Conservation (phyloP, 2,329 filamentous ascomycete genomes). For the Penicillium crustosum region DNA sequence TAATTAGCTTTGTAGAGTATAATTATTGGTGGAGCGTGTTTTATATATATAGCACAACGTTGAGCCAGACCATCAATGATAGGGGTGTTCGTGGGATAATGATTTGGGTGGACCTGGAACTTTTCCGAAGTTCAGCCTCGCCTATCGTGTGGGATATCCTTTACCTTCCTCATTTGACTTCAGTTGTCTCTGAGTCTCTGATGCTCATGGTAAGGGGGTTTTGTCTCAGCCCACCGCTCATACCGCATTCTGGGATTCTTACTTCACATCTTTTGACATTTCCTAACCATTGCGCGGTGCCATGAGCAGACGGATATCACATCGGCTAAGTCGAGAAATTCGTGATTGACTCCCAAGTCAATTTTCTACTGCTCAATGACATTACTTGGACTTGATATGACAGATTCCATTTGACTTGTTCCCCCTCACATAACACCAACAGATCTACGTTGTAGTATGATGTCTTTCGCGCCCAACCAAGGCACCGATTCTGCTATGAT, state of each 20-base stretch:
- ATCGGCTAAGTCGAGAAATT: not conserved
- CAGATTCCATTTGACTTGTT: not conserved
- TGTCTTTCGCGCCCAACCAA: not conserved
- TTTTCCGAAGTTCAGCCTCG: conserved; percentile 6
- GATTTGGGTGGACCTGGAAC: not conserved
- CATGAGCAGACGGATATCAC: not conserved
- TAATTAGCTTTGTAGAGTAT: conserved; percentile 3
- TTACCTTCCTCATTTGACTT: not conserved
- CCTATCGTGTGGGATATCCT: not conserved
- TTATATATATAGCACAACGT: not conserved
- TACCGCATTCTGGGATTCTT: not conserved
- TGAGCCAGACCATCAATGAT: not conserved
- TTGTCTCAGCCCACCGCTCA: not conserved
- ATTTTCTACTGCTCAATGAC: not conserved
- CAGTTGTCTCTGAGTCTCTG: not conserved
- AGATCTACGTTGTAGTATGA: not conserved
- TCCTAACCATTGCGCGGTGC: not conserved
- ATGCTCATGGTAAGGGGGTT: not conserved
- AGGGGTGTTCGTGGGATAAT: conserved; percentile 7
- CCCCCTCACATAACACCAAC: not conserved
- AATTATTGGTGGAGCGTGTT: conserved; percentile 11
- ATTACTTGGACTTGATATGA: not conserved
- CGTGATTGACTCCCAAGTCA: not conserved
- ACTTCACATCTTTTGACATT: not conserved
- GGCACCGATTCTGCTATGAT: not conserved